Conservation (phyloP, 768 basidiomycete genomes). For the Boletus insuetus region DNA sequence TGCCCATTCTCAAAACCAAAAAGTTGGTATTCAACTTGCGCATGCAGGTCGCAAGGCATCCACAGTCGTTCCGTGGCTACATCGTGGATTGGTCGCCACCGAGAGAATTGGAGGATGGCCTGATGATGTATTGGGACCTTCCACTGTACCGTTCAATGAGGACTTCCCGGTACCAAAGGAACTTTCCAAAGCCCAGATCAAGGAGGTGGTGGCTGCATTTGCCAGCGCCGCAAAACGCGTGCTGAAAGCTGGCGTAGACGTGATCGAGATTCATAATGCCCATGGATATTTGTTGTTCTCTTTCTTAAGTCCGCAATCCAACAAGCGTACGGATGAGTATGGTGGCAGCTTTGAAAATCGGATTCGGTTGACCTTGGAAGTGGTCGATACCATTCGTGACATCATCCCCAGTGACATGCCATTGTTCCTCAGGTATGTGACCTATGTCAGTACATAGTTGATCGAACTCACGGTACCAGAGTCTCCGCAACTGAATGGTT, state of each 20-base stretch:
- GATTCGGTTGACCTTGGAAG: constrained; percentile 56
- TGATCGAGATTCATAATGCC: constrained; percentile 59
- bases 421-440: constrained; percentile 62
- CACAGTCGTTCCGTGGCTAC: constrained; percentile 60
- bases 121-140: constrained; percentile 56
- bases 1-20: constrained; percentile 67
- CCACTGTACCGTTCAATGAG: constrained; percentile 43
- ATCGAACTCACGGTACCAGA: constrained; percentile 18
- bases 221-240: constrained; percentile 49
- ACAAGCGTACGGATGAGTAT: constrained; percentile 66
- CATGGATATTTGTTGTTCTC: constrained; percentile 58
- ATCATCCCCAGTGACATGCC: constrained; percentile 62
- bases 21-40: constrained; percentile 71
- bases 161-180: constrained; percentile 52
- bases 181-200: constrained; percentile 55
- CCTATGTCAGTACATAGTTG: background rate
- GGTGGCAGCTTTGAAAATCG: constrained; percentile 74
- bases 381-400: constrained; percentile 61
- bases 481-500: constrained; percentile 77
- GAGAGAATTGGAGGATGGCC: constrained; percentile 49
- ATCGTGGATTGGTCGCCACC: constrained; percentile 32
- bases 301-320: constrained; percentile 59
- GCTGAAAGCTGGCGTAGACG: constrained; percentile 58
- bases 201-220: constrained; percentile 54
- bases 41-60: constrained; percentile 80